Conservation (phyloP, 495 filamentous ascomycete genomes). For the Tuber melanosporum region DNA sequence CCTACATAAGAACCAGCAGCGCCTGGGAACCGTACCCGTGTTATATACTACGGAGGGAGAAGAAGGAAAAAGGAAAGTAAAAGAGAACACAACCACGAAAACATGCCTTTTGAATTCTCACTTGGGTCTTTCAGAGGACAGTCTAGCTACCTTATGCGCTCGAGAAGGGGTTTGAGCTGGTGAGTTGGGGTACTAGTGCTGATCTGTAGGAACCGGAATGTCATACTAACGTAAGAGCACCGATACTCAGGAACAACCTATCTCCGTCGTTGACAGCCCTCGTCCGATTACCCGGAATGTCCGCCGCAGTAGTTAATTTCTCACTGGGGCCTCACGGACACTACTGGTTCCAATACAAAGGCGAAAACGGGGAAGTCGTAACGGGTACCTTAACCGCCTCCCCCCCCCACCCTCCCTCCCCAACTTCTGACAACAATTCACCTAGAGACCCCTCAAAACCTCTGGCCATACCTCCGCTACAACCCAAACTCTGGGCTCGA, state of each 20-base stretch:
- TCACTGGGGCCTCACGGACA: conserved; percentile 21
- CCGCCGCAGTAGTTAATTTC: conserved; percentile 22
- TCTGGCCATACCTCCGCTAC: conserved; percentile 26
- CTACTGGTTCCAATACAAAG: conserved; percentile 30
- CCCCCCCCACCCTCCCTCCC: background rate
- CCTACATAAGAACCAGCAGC: background rate
- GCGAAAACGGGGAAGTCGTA: conserved; percentile 20
- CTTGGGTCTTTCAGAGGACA: conserved; percentile 21
- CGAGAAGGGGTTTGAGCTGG: conserved; percentile 25
- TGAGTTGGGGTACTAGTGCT: conserved; percentile 4
- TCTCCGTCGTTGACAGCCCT: conserved; percentile 18
- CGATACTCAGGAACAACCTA: conserved; percentile 20
- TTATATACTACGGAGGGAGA: background rate
- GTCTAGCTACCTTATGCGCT: conserved; percentile 29
- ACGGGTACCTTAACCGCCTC: conserved; percentile 6
- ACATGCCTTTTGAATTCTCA: conserved; percentile 25
- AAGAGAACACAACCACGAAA: background rate
- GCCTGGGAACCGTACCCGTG: background rate
- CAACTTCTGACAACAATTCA: background rate
- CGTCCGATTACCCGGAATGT: conserved; percentile 22
- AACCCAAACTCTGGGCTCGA: conserved; percentile 1
- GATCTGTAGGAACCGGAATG: background rate
- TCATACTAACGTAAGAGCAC: background rate
- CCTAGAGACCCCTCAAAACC: conserved; percentile 21
- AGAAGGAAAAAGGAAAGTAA: background rate